Evolutionary conservation across 805 yeast genomes (phyloP).

Genomic region (Blastobotrys mokoenaii): DNA sequence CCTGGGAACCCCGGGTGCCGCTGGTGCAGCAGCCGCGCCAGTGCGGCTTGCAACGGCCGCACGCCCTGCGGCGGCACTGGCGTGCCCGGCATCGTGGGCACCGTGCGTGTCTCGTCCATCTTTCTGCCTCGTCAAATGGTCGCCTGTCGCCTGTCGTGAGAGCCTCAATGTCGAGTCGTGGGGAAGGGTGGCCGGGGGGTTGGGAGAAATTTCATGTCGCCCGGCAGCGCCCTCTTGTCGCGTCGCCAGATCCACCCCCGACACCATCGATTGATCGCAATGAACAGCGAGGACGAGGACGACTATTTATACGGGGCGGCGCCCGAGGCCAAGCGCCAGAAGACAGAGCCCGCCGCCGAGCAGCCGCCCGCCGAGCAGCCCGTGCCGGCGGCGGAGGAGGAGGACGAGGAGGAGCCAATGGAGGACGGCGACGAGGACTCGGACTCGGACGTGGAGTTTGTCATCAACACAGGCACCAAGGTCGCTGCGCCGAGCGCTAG

Average conservation of each 20-base stretch:
- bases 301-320: conserved; percentile 58
- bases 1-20: conserved; percentile 36
- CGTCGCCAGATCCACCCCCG: not conserved
- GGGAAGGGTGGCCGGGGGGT: not conserved
- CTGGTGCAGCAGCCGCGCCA: conserved; percentile 53
- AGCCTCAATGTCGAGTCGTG: no score
- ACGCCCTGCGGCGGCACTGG: conserved; percentile 66
- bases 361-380: conserved; percentile 16
- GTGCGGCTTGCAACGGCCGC: conserved; percentile 55
- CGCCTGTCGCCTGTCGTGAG: not conserved
- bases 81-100: conserved; percentile 84
- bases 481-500: conserved; percentile 4
- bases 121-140: no score
- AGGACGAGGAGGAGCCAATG: conserved; percentile 24
- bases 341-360: conserved; percentile 13
- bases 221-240: no score
- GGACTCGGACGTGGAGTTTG: conserved; percentile 75
- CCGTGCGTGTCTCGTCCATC: conserved; percentile 30
- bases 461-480: conserved; percentile 43
- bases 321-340: conserved; percentile 27
- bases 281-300: conserved; percentile 49
- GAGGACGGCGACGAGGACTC: conserved; percentile 41
- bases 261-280: no score
- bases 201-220: no score
- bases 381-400: conserved; percentile 22